phyloP scores from a whole-genome alignment of 2,329 filamentous ascomycete species.

The Akanthomyces muscarius region DNA sequence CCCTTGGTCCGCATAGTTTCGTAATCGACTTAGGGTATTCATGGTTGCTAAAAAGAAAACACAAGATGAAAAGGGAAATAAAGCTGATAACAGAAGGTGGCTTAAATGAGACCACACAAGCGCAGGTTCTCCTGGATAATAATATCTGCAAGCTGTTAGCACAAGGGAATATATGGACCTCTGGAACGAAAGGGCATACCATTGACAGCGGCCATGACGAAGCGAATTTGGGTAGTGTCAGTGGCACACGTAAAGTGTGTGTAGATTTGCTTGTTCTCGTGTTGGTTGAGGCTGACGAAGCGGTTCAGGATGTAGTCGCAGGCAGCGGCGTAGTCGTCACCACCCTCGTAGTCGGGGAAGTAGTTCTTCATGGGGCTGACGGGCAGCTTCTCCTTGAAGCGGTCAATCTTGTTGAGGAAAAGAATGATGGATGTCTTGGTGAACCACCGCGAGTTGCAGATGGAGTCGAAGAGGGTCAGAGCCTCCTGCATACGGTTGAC shows the following conservation, averaged over 20 bases:
- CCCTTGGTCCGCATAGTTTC: conserved; percentile 17
- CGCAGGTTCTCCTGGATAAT: conserved; percentile 99
- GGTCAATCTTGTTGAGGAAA: conserved; percentile 87
- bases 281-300: conserved; percentile 97
- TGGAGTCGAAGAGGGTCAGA: conserved; percentile 79
- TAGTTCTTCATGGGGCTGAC: conserved; percentile 84
- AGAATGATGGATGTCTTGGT: conserved; percentile 85
- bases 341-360: conserved; percentile 89
- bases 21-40: conserved; percentile 23
- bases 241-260: conserved; percentile 99
- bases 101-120: conserved; percentile 92
- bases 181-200: conserved; percentile 52
- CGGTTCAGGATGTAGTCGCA: conserved; percentile 99
- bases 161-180: not conserved
- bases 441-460: conserved; percentile 87
- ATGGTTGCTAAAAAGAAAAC: conserved; percentile 23
- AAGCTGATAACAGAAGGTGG: conserved; percentile 20
- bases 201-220: conserved; percentile 99
- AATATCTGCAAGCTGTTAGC: conserved; percentile 62
- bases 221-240: conserved; percentile 97
- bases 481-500: conserved; percentile 94
- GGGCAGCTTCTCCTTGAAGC: conserved; percentile 81
- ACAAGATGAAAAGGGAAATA: conserved; percentile 28
- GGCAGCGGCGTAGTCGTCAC: conserved; percentile 89
- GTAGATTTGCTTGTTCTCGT: conserved; percentile 99